A percentile compares a stretch with the other conserved stretches of the same genome.
Evolutionary conservation across 2,329 filamentous ascomycete genomes (phyloP).

Genomic region (Aaosphaeria pasadenensis): DNA sequence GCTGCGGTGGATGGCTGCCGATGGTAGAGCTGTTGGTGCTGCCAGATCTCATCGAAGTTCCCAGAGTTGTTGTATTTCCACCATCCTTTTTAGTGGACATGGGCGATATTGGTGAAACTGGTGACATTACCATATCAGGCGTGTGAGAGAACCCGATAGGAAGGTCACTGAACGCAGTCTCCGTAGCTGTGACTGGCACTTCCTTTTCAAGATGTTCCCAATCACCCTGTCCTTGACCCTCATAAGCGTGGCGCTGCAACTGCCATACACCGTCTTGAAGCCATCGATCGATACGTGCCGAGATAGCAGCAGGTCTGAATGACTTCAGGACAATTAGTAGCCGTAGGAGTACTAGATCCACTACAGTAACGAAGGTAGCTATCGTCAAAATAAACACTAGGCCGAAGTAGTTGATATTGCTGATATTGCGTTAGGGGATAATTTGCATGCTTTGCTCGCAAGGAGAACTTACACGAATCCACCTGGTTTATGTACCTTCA

Average conservation of each 20-base stretch:
- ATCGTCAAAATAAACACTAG: constrained; percentile 5
- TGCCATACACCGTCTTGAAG: constrained; percentile 9
- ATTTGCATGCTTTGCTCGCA: not conserved
- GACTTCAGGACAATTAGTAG: constrained; percentile 4
- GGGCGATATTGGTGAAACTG: no score
- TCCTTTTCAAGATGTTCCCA: constrained; percentile 3
- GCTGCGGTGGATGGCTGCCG: no score
- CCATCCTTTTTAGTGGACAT: no score
- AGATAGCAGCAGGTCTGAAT: not conserved
- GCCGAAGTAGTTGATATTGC: constrained; percentile 11
- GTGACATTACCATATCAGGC: no score
- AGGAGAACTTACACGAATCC: constrained; percentile 2
- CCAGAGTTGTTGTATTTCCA: no score
- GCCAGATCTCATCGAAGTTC: no score
- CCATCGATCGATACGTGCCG: constrained; percentile 3
- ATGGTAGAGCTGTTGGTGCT: no score
- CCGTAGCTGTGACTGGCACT: not conserved
- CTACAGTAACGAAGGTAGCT: not conserved
- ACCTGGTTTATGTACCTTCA: constrained; percentile 4
- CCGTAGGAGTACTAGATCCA: constrained; percentile 5
- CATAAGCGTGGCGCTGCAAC: constrained; percentile 8
- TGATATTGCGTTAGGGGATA: not conserved
- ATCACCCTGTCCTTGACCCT: constrained; percentile 1
- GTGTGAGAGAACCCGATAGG: no score
- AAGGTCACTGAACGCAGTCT: no score